Evolutionary conservation across 768 basidiomycete species (phyloP).

Genomic region (Pilatotrama ljubarskyi): DNA sequence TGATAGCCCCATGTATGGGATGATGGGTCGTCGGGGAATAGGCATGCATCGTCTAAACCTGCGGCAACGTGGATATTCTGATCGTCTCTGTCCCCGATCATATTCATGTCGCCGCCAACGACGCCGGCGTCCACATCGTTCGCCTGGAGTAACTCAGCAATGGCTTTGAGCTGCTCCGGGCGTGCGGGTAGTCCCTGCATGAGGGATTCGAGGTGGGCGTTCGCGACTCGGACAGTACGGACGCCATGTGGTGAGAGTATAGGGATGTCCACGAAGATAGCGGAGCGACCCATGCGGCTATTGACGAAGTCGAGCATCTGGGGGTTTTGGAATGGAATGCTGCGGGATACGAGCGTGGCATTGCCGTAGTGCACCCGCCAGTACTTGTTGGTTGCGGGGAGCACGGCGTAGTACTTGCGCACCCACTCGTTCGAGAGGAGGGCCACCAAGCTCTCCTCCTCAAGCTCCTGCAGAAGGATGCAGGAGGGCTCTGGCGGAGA

Average conservation of each 20-base stretch:
- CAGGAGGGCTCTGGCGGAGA: slow-evolving; percentile 56
- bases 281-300: slow-evolving; percentile 54
- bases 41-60: slow-evolving; percentile 61
- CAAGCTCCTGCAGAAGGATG: slow-evolving; percentile 72
- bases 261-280: slow-evolving; percentile 57
- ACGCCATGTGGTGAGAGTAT: slow-evolving; percentile 38
- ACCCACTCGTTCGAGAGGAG: slow-evolving; percentile 66
- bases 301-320: slow-evolving; percentile 53
- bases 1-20: slow-evolving; percentile 74
- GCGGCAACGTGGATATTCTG: slow-evolving; percentile 40
- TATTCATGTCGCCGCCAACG: slow-evolving; percentile 74
- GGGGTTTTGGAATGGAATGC: slow-evolving; percentile 49
- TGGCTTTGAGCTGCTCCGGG: slow-evolving; percentile 52
- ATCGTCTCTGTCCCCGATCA: slow-evolving; percentile 49
- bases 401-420: slow-evolving; percentile 55
- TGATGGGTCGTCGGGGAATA: slow-evolving; percentile 37
- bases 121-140: slow-evolving; percentile 54
- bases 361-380: slow-evolving; percentile 70
- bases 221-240: slow-evolving; percentile 59
- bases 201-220: slow-evolving; percentile 76
- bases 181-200: slow-evolving; percentile 39
- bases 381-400: slow-evolving; percentile 51
- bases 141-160: slow-evolving; percentile 51
- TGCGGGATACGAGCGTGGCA: slow-evolving; percentile 66
- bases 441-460: slow-evolving; percentile 41